Evolutionary conservation across 768 basidiomycete species (phyloP), one percentile per base, ranked within the genome.

Genomic region (Leccinum broughii): DNA sequence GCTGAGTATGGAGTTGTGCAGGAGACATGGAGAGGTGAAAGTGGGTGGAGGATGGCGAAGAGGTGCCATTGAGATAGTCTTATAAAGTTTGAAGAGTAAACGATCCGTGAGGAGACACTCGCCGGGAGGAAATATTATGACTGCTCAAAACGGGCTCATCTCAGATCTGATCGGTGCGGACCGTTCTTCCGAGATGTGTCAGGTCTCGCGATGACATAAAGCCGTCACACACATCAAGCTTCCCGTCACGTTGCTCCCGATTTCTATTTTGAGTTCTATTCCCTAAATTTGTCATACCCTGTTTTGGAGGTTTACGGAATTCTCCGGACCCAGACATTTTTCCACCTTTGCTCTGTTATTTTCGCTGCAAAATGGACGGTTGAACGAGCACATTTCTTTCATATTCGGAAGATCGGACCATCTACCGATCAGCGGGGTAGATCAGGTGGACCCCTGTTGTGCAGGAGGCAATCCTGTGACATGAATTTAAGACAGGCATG

Each of bases 1-100:
- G 76, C 55, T 91, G 85, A 14, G 83, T 74, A 44, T 79, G 80
- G 65, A 85, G 77, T 50, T 82, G 81, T 56, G 75, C 68, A 54
- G 79, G 78, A 56, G 80, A 78, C 81, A 80, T 82, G 59, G 62
- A 56, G 55, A 49, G 58, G 55, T 57, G 37, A 56, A 56, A 51
- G 57, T 55, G 66, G 68, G 65, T 58, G 61, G 64, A 63, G 65
- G 62, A 63, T 69, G 67, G 60, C 54, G 66, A 64, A 63, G 49
- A 54, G 64, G 54, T 58, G 59, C 58, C 65, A 74, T 75, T 54
- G 28, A 55, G 56, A 68, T 64, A 58, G 61, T 68, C 74, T 74
- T 74, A 74, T 72, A 76, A 70, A 66, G 72, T 65, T 66, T 57
- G 61, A 71, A 67, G 66, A 64, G 68, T 61, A 58, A 60, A 44